These are phyloP conservation scores for Candida hungchunana DNA, from an alignment of 805 yeast species.

Conservation along the genomic window DNA sequence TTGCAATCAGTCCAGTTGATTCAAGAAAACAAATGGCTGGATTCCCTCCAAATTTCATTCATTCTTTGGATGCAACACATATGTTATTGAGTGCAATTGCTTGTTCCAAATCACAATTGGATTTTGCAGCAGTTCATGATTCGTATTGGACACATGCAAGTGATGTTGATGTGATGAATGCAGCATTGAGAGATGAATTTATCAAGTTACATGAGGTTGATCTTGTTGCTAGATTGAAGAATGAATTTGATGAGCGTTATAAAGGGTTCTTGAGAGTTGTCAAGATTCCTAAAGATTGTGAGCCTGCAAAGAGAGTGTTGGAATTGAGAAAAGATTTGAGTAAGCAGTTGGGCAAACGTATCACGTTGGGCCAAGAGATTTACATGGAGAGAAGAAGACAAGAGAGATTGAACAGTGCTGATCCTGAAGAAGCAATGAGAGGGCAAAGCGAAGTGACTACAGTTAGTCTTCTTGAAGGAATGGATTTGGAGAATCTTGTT, in stretches of 20 bases:
- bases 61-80: constrained; percentile 94
- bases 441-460: constrained; percentile 66
- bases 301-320: constrained; percentile 45
- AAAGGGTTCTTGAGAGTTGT: constrained; percentile 61
- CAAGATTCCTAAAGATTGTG: constrained; percentile 47
- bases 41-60: constrained; percentile 93
- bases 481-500: constrained; percentile 14
- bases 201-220: constrained; percentile 72
- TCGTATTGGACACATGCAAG: constrained; percentile 97
- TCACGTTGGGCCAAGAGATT: constrained; percentile 68
- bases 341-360: constrained; percentile 45
- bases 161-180: constrained; percentile 71
- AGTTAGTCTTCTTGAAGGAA: constrained; percentile 45
- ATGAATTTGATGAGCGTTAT: constrained; percentile 81
- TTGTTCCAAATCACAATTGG: constrained; percentile 59
- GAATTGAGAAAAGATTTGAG: constrained; percentile 47
- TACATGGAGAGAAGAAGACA: constrained; percentile 63
- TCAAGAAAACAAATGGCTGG: constrained; percentile 88
- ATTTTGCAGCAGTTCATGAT: constrained; percentile 95
- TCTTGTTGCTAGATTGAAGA: constrained; percentile 61
- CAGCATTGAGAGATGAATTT: constrained; percentile 69
- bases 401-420: constrained; percentile 46
- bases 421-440: constrained; percentile 42
- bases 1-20: constrained; percentile 74
- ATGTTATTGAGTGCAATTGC: constrained; percentile 86